Evolutionary conservation across 140 eudicot species (phyloP), one percentile per base, ranked within the genome.

Genomic region (Erigeron philadelphicus): DNA sequence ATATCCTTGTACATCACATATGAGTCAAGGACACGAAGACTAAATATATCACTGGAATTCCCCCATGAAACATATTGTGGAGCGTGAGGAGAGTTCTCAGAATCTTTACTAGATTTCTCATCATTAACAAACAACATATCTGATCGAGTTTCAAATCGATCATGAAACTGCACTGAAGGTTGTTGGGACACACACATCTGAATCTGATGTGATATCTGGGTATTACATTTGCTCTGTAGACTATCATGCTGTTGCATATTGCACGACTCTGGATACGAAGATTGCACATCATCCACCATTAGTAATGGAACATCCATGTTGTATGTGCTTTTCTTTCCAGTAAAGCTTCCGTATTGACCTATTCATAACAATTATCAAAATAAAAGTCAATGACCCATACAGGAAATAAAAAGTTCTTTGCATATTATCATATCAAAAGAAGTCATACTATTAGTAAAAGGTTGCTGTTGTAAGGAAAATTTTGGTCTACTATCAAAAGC

Each of bases 1-100:
- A 79, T 77, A 13, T 70, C 78, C 76, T 75, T 84, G 76, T 80
- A 81, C 15, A 48, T 53, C 19, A 72, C 67, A 71, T 90, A 85
- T 38, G 61, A 58, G 18, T 19, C 18, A 49, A 85, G 84, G 55
- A 88, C 78, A 13, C 75, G 60, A 17, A 72, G 58, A 43, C 13
- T 31, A 25, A 50, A 69, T 13, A 58, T 21, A 6, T 66, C 62
- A 70, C 58, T 23, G 53, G 86, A 70, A 73, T 23, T 66, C 68
- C 78, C 73, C 59, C 55, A 44, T 35, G 44, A 60, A 42, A 38
- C 62, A 69, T 56, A 63, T 40, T 75, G 72, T 50, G 61, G 70
- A 69, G 50, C 40, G 21, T 43, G 61, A 31, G 8, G 47, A 18
- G 18, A 23, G 40, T 56, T 59, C 61, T 61, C 71, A 9, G 61